Evolutionary conservation across 768 basidiomycete genomes (phyloP).

Genomic region (Thelephora ganbajun): DNA sequence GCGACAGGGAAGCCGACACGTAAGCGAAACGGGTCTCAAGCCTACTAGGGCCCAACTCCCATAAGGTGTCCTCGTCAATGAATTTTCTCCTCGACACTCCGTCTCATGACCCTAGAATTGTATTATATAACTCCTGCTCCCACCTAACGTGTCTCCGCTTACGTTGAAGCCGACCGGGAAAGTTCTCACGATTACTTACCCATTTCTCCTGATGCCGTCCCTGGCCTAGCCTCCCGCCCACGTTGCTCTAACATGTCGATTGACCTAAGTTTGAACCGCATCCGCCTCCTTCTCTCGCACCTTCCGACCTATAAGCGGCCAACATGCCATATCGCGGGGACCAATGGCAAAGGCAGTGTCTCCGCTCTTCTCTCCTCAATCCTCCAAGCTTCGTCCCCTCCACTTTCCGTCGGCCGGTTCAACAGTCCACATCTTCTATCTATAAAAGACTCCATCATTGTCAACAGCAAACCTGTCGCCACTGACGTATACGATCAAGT

Average conservation of each 20-base stretch:
- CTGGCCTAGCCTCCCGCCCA: too few species aligned
- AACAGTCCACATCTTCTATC: slow-evolving; percentile 87
- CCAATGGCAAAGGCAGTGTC: slow-evolving; percentile 96
- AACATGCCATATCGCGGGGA: slow-evolving; percentile 85
- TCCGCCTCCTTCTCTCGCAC: slow-evolving; percentile 33
- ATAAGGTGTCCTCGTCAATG: too few species aligned
- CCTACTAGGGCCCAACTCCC: too few species aligned
- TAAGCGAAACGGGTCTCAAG: too few species aligned
- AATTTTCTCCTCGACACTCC: too few species aligned
- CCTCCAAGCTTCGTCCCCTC: slow-evolving; percentile 36
- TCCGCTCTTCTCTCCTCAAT: slow-evolving; percentile 73
- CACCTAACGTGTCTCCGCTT: too few species aligned
- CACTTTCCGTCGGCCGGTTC: slow-evolving; percentile 63
- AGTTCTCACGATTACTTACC: too few species aligned
- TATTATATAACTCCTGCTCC: too few species aligned
- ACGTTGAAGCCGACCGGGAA: too few species aligned
- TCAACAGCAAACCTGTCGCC: slow-evolving; percentile 44
- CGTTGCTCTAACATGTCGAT: slow-evolving; percentile 22
- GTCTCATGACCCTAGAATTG: too few species aligned
- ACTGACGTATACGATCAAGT: slow-evolving; percentile 31
- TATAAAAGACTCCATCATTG: slow-evolving; percentile 59
- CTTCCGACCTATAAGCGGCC: slow-evolving; percentile 60
- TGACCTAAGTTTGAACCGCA: slow-evolving; percentile 50
- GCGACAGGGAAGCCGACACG: too few species aligned
- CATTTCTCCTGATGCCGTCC: too few species aligned